These are phyloP conservation scores for Fraxinus paxiana DNA, from an alignment of 305 asterid species.

Conservation along the genomic window DNA sequence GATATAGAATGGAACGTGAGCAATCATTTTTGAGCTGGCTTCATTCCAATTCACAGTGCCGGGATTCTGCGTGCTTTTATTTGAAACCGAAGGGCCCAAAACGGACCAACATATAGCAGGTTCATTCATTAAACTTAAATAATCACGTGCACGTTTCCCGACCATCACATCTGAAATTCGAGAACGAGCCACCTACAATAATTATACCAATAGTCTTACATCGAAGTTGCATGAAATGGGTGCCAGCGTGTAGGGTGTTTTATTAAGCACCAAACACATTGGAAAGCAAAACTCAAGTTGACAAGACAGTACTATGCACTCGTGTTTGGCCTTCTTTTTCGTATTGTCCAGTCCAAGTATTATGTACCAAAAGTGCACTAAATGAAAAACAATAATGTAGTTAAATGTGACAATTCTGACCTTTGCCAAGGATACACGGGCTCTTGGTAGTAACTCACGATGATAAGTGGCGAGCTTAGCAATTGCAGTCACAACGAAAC, in stretches of 20 bases:
- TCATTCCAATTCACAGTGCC: slow-evolving; percentile 79
- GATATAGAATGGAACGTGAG: slow-evolving; percentile 76
- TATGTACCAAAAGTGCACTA: neutral
- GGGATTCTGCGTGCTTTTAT: slow-evolving; percentile 47
- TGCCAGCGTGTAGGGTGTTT: neutral
- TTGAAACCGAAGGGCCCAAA: slow-evolving; percentile 66
- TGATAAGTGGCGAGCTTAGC: slow-evolving; percentile 86
- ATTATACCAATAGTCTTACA: neutral
- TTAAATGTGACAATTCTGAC: slow-evolving; percentile 28
- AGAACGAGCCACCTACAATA: slow-evolving; percentile 75
- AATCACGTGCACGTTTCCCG: slow-evolving; percentile 82
- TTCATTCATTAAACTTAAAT: slow-evolving; percentile 74
- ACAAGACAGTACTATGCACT: neutral
- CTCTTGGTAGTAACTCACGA: slow-evolving; percentile 77
- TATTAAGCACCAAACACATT: neutral
- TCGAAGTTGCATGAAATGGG: neutral
- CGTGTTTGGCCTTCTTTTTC: neutral
- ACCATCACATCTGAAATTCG: slow-evolving; percentile 74
- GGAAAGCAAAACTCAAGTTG: neutral
- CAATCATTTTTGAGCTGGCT: slow-evolving; percentile 64
- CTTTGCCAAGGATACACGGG: slow-evolving; percentile 89
- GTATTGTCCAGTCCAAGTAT: neutral
- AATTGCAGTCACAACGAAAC: slow-evolving; percentile 91
- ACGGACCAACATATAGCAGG: slow-evolving; percentile 82
- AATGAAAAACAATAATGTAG: slow-evolving; percentile 11